These are phyloP conservation scores for Trichosporon faecale DNA, from an alignment of 1,284 basidiomycete species.

Conservation along the genomic window DNA sequence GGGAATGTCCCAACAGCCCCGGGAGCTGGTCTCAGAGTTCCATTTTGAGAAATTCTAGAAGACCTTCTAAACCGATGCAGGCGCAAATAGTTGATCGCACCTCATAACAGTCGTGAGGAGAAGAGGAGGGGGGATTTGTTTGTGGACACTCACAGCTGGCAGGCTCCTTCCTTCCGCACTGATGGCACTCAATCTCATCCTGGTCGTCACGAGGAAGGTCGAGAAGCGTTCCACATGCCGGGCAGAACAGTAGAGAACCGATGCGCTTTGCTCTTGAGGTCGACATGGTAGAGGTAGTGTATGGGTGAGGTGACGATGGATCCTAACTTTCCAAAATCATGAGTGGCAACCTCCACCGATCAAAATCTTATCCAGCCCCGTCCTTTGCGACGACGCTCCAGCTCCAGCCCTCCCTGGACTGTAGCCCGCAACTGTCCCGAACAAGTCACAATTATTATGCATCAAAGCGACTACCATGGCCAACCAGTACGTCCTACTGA, in stretches of 20 bases:
- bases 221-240: conserved; percentile 84
- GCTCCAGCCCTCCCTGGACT: not conserved
- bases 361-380: not conserved
- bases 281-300: conserved; percentile 3
- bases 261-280: conserved; percentile 39
- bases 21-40: no score
- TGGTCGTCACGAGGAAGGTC: conserved; percentile 77
- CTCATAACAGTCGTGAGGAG: not conserved
- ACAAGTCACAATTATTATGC: conserved; percentile 21
- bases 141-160: conserved; percentile 66
- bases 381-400: not conserved
- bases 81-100: no score
- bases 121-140: not conserved
- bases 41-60: no score
- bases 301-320: not conserved
- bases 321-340: conserved; percentile 17
- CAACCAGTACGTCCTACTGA: conserved; percentile 13
- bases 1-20: not conserved
- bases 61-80: no score
- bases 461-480: conserved; percentile 17
- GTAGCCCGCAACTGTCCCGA: not conserved
- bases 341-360: not conserved
- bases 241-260: conserved; percentile 91
- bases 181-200: conserved; percentile 74
- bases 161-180: conserved; percentile 81